A percentile compares a stretch with the other conserved stretches of the same genome.
Conservation (phyloP, 2,329 filamentous ascomycete genomes). For the Aspergillus aculeatus region DNA sequence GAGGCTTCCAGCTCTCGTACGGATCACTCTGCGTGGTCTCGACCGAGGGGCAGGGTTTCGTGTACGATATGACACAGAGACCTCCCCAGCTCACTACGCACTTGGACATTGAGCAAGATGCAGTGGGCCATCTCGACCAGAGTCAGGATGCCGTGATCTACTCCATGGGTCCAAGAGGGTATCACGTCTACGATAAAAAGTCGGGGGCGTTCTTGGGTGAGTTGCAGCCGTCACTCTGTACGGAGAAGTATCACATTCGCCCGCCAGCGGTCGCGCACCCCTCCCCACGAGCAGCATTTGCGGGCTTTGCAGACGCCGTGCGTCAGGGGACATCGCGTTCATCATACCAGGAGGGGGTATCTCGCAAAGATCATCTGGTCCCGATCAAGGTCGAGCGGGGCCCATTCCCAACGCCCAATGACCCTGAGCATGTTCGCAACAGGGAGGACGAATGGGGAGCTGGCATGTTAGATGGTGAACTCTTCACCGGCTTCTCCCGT, state of each 20-base stretch:
- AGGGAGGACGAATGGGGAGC: constrained; percentile 50
- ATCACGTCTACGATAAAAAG: constrained; percentile 44
- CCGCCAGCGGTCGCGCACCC: constrained; percentile 22
- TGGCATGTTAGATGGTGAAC: constrained; percentile 43
- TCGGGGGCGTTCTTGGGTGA: constrained; percentile 40
- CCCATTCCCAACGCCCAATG: constrained; percentile 23
- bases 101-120: constrained; percentile 41
- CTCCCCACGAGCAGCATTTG: constrained; percentile 19
- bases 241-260: constrained; percentile 36
- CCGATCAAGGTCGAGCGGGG: constrained; percentile 30
- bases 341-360: constrained; percentile 16
- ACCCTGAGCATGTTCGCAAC: constrained; percentile 27
- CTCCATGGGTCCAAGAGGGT: constrained; percentile 45
- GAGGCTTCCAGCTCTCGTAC: constrained; percentile 48
- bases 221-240: constrained; percentile 36
- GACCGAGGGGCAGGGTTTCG: constrained; percentile 44
- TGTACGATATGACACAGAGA: constrained; percentile 44
- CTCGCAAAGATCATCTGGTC: constrained; percentile 26
- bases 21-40: constrained; percentile 49
- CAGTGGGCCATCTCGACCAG: constrained; percentile 49
- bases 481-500: constrained; percentile 47
- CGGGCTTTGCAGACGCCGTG: constrained; percentile 21
- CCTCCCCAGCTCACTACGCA: constrained; percentile 36
- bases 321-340: constrained; percentile 24
- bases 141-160: constrained; percentile 43